These are phyloP conservation scores for Fagopyrum homotropicum DNA, from an alignment of 148 eudicot genomes.

Conservation along the genomic window DNA sequence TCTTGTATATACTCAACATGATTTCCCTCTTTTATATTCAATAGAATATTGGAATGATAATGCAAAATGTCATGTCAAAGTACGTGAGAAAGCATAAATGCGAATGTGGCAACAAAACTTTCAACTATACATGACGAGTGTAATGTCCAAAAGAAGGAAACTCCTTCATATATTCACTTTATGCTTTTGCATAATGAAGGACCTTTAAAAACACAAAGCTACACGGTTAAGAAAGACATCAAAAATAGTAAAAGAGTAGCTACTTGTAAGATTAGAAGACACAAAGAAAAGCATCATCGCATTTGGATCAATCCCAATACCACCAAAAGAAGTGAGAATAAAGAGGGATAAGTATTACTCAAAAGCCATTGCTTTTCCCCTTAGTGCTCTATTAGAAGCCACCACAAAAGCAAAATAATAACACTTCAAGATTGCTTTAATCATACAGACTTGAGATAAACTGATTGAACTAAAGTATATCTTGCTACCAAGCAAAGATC, in stretches of 20 bases:
- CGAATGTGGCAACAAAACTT: not conserved
- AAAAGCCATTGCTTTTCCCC: conserved; percentile 1
- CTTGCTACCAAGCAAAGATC: not conserved
- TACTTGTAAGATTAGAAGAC: not conserved
- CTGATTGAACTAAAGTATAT: not conserved
- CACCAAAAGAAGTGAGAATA: conserved; percentile 9
- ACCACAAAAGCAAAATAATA: not conserved
- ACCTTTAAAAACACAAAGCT: conserved; percentile 11
- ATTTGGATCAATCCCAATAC: conserved; percentile 8
- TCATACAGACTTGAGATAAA: not conserved
- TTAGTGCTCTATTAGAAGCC: conserved; percentile 6
- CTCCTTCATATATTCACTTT: not conserved
- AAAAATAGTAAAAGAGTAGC: not conserved
- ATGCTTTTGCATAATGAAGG: conserved; percentile 3
- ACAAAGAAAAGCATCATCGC: conserved; percentile 15
- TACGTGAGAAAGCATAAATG: not conserved
- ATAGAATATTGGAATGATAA: not conserved
- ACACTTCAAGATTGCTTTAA: not conserved
- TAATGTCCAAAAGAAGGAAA: not conserved
- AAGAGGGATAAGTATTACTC: not conserved
- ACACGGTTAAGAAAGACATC: conserved; percentile 6
- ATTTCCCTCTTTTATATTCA: not conserved
- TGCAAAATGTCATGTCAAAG: not conserved
- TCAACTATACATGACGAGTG: not conserved
- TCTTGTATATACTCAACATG: not conserved